Evolutionary conservation across 73 alveolate genomes (phyloP), one percentile per base, ranked within the genome.

Genomic region (Effrenium voratum): DNA sequence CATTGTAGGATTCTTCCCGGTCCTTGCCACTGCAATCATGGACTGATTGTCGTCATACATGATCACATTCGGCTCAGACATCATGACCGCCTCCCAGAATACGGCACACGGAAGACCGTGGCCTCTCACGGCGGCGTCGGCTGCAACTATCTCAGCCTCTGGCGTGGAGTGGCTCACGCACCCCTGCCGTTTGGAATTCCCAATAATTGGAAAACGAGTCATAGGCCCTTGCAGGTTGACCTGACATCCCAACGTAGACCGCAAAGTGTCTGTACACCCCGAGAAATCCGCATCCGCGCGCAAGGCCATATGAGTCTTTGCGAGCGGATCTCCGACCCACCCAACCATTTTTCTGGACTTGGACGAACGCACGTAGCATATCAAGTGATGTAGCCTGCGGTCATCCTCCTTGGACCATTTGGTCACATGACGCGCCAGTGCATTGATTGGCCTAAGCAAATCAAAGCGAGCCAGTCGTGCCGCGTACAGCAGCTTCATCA

Each of bases 81-180:
- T 63, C 26, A 28, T 40, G 34, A 77, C 16, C 38, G 50, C 30
- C 28, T 77, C 38, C 90, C 90, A 79, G 0, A 79, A n/a, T n/a
- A n/a, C n/a, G 44, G 22, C 44, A 24, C 68, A 28, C 0, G 90
- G 90, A 0, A 79, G 5, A 5, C 68, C 90, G 0, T 40, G 40
- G 1, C 44, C 32, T 0, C 72, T 5, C 45, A 81, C 26, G 3
- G 73, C 72, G 26, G 3, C 8, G 68, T 81, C 91, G 34, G 91
- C 91, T 13, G 91, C 91, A 16, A 81, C 70, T 3, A 81, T 81
- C 5, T 81, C 91, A n/a, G 91, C 91, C 47, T 81, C 91, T 6
- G 91, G 91, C 19, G 91, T 81, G 34, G 91, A 81, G 91, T 47
- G 91, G 47, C 91, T 81, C 19, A 79, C 45, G 44, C 90, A 81